phyloP scores from a whole-genome alignment of 2,329 filamentous ascomycete genomes.

The Aspergillus brasiliensis region DNA sequence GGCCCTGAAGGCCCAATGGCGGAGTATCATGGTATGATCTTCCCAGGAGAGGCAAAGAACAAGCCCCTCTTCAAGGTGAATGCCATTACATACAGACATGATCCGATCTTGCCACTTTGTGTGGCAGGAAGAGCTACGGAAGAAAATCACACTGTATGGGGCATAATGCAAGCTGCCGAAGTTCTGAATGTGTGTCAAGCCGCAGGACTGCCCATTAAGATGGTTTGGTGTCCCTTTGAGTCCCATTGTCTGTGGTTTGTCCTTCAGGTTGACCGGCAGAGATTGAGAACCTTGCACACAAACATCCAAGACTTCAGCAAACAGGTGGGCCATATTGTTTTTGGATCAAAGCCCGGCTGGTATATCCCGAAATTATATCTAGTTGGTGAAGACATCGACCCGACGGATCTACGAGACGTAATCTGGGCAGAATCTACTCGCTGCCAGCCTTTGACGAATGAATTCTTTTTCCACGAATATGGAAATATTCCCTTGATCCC shows the following conservation, averaged over 20 bases:
- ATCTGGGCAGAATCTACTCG: conserved; percentile 54
- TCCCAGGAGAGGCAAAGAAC: conserved; percentile 42
- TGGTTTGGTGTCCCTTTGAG: conserved; percentile 50
- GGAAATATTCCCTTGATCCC: conserved; percentile 46
- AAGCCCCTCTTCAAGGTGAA: conserved; percentile 49
- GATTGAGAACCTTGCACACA: conserved; percentile 59
- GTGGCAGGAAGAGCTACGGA: conserved; percentile 47
- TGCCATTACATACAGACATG: conserved; percentile 51
- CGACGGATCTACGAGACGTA: conserved; percentile 49
- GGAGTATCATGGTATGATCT: conserved; percentile 52
- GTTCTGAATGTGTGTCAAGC: conserved; percentile 41
- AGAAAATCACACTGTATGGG: conserved; percentile 39
- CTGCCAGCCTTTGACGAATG: conserved; percentile 49
- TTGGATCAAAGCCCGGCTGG: conserved; percentile 45
- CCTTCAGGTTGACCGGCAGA: conserved; percentile 59
- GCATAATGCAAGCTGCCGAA: conserved; percentile 38
- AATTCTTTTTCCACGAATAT: conserved; percentile 49
- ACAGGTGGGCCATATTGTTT: conserved; percentile 47
- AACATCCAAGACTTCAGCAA: conserved; percentile 44
- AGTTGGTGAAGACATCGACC: conserved; percentile 54
- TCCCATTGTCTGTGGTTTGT: conserved; percentile 53
- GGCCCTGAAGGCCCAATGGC: conserved; percentile 54
- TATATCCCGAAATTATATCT: conserved; percentile 49
- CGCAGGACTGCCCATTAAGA: conserved; percentile 46
- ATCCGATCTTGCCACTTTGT: conserved; percentile 53